phyloP scores from a whole-genome alignment of 2,329 filamentous ascomycete species.

The Capronia americana region DNA sequence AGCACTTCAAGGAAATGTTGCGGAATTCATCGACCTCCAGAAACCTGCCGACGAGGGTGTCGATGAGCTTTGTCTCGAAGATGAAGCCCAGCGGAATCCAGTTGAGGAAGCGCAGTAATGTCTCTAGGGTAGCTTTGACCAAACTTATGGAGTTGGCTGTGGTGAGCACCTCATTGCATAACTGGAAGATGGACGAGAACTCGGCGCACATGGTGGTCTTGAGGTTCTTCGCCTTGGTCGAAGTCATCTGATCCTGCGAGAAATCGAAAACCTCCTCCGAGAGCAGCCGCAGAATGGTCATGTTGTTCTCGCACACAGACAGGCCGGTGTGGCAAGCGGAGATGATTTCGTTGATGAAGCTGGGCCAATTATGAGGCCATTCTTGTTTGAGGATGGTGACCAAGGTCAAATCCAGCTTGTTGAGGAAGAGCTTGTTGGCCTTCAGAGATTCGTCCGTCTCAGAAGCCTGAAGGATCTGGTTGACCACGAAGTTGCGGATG shows the following conservation, averaged over 20 bases:
- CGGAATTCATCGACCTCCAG: constrained; percentile 93
- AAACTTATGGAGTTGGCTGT: constrained; percentile 87
- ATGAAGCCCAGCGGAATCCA: constrained; percentile 99
- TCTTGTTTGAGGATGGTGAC: constrained; percentile 98
- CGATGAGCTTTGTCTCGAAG: constrained; percentile 96
- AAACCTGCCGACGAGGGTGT: constrained; percentile 90
- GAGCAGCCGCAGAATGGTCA: constrained; percentile 92
- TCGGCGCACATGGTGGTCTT: constrained; percentile 99
- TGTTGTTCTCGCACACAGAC: constrained; percentile 99
- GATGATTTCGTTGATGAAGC: constrained; percentile 99
- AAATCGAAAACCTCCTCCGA: constrained; percentile 99
- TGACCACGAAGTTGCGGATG: constrained; percentile 98
- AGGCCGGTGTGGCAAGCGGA: constrained; percentile 93
- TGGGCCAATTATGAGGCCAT: constrained; percentile 99
- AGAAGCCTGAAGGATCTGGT: constrained; percentile 96
- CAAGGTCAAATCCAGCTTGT: constrained; percentile 97
- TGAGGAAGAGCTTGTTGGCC: constrained; percentile 84
- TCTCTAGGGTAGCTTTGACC: constrained; percentile 96
- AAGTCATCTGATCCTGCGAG: constrained; percentile 99
- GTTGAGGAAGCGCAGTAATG: constrained; percentile 93
- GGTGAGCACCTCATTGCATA: constrained; percentile 93
- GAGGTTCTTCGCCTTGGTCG: constrained; percentile 90
- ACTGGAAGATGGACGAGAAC: constrained; percentile 97
- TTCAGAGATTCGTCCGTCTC: constrained; percentile 86
- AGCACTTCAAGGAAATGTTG: constrained; percentile 93